These are phyloP conservation scores for Oemleria cerasiformis DNA, from an alignment of 306 rosid genomes.

Conservation along the genomic window DNA sequence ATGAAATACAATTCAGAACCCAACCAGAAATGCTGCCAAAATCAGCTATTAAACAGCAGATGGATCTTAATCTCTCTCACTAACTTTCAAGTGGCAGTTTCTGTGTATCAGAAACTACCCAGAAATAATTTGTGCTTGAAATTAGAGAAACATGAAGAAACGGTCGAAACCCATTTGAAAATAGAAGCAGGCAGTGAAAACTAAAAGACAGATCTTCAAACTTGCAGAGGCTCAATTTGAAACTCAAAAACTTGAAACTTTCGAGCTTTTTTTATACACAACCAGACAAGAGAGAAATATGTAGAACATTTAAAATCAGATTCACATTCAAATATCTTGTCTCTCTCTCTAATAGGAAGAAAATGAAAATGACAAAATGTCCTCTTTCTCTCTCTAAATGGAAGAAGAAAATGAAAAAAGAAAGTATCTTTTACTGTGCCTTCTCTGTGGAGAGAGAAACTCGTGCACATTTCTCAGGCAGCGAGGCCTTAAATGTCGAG, in stretches of 20 bases:
- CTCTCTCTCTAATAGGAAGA: constrained; percentile 35
- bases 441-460: constrained; percentile 6
- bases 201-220: constrained; percentile 24
- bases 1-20: not conserved
- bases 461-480: not conserved
- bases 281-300: constrained; percentile 26
- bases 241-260: constrained; percentile 14
- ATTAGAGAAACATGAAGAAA: constrained; percentile 31
- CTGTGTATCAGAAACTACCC: not conserved
- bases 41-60: constrained; percentile 35
- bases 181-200: constrained; percentile 6
- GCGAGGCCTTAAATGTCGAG: constrained; percentile 33
- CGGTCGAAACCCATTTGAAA: constrained; percentile 21
- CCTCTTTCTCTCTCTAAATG: constrained; percentile 27
- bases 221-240: constrained; percentile 22
- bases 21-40: constrained; percentile 34
- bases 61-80: constrained; percentile 27
- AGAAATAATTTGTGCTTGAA: constrained; percentile 25
- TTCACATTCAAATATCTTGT: constrained; percentile 61
- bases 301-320: constrained; percentile 23
- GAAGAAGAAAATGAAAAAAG: constrained; percentile 7
- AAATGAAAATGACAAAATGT: constrained; percentile 34
- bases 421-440: constrained; percentile 24
- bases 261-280: constrained; percentile 18
- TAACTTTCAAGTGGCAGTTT: not conserved